A percentile compares a stretch with the other conserved stretches of the same genome.
These are phyloP conservation scores for Xylaria arbuscula DNA, from an alignment of 2,329 filamentous ascomycete genomes.

Conservation along the genomic window DNA sequence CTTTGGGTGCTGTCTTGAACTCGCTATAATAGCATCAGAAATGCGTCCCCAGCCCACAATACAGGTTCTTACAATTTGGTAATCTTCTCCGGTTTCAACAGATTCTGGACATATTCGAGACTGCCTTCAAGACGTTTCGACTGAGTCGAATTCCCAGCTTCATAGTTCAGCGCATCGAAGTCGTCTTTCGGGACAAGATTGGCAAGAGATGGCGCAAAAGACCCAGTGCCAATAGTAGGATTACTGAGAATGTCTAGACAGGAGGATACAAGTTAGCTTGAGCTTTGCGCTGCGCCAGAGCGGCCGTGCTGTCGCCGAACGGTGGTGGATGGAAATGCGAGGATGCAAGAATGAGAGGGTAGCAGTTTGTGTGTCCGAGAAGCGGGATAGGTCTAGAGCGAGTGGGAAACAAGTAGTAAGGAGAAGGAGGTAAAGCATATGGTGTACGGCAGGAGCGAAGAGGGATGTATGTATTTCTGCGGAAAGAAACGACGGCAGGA, in stretches of 20 bases:
- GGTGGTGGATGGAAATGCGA: neutral
- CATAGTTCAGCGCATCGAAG: slow-evolving; percentile 77
- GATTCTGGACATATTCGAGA: slow-evolving; percentile 77
- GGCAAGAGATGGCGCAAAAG: slow-evolving; percentile 62
- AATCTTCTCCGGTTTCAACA: slow-evolving; percentile 77
- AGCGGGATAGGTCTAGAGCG: neutral
- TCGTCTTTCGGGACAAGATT: slow-evolving; percentile 64
- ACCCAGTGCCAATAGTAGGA: slow-evolving; percentile 68
- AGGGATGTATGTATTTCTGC: neutral
- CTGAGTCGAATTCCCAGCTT: slow-evolving; percentile 68
- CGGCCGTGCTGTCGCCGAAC: neutral
- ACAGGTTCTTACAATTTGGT: slow-evolving; percentile 70
- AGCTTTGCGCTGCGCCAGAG: neutral
- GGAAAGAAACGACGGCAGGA: slow-evolving; percentile 23
- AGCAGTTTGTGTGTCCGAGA: neutral
- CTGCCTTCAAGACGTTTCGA: slow-evolving; percentile 77
- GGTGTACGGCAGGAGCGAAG: slow-evolving; percentile 18
- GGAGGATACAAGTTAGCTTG: slow-evolving; percentile 35
- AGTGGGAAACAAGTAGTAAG: neutral
- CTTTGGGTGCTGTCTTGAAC: slow-evolving; percentile 64
- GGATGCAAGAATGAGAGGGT: neutral
- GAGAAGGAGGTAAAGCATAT: neutral
- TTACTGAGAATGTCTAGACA: slow-evolving; percentile 73
- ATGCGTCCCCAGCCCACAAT: neutral
- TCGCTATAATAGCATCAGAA: slow-evolving; percentile 57